Evolutionary conservation across 2,329 filamentous ascomycete species (phyloP).

Genomic region (Penicillium sp.): DNA sequence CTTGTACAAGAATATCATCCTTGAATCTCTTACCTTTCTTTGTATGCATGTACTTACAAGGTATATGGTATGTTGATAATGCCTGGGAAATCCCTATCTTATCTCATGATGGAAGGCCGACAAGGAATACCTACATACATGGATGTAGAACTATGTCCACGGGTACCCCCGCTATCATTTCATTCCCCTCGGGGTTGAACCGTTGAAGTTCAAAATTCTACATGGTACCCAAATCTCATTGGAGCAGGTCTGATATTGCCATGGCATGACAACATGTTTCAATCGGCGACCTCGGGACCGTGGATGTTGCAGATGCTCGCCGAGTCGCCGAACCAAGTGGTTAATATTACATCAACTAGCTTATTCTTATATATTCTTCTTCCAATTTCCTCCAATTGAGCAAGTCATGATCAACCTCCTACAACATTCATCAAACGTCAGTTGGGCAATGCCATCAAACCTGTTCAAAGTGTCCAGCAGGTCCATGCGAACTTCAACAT

Average conservation of each 20-base stretch:
- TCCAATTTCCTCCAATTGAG: background rate
- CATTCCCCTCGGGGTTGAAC: too few species aligned
- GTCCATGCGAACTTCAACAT: background rate
- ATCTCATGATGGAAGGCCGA: too few species aligned
- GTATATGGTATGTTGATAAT: too few species aligned
- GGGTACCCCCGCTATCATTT: too few species aligned
- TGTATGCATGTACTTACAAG: too few species aligned
- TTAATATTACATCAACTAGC: background rate
- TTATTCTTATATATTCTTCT: background rate
- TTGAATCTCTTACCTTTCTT: too few species aligned
- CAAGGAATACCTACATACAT: too few species aligned
- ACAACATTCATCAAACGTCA: background rate
- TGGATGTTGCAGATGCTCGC: background rate
- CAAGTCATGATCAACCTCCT: background rate
- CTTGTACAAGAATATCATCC: too few species aligned
- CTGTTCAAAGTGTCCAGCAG: background rate
- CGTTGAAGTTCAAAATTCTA: background rate
- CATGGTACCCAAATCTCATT: background rate
- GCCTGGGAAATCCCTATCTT: too few species aligned
- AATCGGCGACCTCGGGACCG: conserved; percentile 1
- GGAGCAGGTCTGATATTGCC: background rate
- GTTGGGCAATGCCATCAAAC: background rate
- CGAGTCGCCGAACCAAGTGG: conserved; percentile 1
- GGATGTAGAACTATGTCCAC: too few species aligned
- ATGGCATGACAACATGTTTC: background rate